Conservation (phyloP, 345 rosid species). For the Linum lewisii region DNA sequence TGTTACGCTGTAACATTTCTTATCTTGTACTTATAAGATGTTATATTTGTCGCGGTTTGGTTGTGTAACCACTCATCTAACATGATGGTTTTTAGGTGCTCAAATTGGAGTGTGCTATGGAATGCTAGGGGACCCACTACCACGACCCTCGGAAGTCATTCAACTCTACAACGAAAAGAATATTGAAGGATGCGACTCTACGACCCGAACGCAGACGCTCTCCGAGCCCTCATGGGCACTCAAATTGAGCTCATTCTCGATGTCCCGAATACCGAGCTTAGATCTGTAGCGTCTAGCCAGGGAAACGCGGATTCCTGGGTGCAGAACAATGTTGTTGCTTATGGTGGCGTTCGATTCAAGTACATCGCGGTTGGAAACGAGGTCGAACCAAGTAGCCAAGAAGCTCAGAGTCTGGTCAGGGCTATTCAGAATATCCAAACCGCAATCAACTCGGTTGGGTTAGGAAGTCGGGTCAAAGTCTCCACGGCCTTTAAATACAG, state of each 20-base stretch:
- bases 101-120: slow-evolving; percentile 72
- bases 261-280: slow-evolving; percentile 28
- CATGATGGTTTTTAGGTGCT: slow-evolving; percentile 21
- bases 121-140: slow-evolving; percentile 33
- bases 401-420: slow-evolving; percentile 25
- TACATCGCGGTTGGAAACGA: slow-evolving; percentile 63
- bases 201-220: slow-evolving; percentile 22
- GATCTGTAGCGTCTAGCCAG: slow-evolving; percentile 29
- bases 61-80: no score
- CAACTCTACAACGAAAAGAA: slow-evolving; percentile 30
- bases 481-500: slow-evolving; percentile 27
- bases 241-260: slow-evolving; percentile 39
- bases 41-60: no score
- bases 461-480: slow-evolving; percentile 35
- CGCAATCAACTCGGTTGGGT: slow-evolving; percentile 22
- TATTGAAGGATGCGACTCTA: slow-evolving; percentile 1
- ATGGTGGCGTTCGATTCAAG: slow-evolving; percentile 33
- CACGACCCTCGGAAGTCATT: slow-evolving; percentile 41
- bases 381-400: slow-evolving; percentile 14
- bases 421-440: slow-evolving; percentile 42
- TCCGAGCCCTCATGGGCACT: slow-evolving; percentile 43
- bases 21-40: no score
- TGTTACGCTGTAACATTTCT: no score
- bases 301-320: slow-evolving; percentile 39
- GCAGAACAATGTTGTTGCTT: slow-evolving; percentile 27